A percentile compares a stretch with the other conserved stretches of the same genome.
These are phyloP conservation scores for Phytophthora agathidicida DNA, from an alignment of 352 stramenopile genomes.

Conservation along the genomic window DNA sequence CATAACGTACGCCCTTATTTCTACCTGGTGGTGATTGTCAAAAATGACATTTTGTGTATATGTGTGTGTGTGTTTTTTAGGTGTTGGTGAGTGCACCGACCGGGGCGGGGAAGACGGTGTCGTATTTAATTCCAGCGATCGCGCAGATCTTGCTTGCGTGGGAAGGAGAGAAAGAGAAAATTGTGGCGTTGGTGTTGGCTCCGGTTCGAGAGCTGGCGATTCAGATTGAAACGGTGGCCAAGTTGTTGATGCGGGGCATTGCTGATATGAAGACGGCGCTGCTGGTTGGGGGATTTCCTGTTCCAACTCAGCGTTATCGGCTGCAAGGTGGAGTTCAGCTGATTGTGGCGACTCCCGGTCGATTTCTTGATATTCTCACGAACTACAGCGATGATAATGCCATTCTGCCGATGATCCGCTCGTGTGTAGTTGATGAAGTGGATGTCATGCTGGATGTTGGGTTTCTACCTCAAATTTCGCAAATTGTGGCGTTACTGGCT, in stretches of 20 bases:
- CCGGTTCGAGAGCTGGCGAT: constrained; percentile 77
- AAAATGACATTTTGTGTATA: neutral
- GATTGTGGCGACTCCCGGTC: constrained; percentile 68
- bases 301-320: constrained; percentile 72
- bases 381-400: constrained; percentile 28
- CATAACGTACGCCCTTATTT: constrained; percentile 56
- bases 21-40: too few species aligned
- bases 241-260: constrained; percentile 62
- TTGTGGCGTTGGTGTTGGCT: constrained; percentile 55
- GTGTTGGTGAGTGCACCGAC: constrained; percentile 66
- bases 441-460: constrained; percentile 74
- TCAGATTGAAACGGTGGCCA: constrained; percentile 72
- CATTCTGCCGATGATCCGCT: constrained; percentile 26
- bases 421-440: constrained; percentile 76
- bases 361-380: constrained; percentile 65
- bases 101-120: constrained; percentile 72
- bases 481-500: constrained; percentile 52
- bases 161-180: constrained; percentile 18
- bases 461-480: constrained; percentile 53
- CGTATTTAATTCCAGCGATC: constrained; percentile 68
- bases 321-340: constrained; percentile 63
- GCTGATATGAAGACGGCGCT: constrained; percentile 70
- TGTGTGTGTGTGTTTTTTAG: constrained; percentile 24
- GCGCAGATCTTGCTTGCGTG: constrained; percentile 39
- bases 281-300: constrained; percentile 64